A percentile compares a stretch with the other conserved stretches of the same genome.
Conservation (phyloP, 805 yeast genomes). For the Sugiyamaella smithiae region DNA sequence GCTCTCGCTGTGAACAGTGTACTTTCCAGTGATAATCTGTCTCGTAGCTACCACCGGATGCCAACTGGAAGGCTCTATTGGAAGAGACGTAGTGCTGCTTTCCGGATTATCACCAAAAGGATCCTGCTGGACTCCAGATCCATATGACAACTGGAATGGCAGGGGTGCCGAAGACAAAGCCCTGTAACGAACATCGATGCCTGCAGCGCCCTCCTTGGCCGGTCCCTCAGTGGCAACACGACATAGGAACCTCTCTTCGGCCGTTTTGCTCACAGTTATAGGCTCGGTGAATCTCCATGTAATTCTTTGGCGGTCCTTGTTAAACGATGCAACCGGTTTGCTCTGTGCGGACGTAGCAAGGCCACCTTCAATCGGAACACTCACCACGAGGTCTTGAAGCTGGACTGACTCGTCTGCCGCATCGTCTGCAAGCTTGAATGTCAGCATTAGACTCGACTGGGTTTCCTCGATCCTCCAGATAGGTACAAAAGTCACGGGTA, state of each 20-base stretch:
- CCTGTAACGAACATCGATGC: conserved; percentile 55
- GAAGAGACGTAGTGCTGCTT: conserved; percentile 5
- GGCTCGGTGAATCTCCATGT: conserved; percentile 66
- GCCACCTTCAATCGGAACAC: conserved; percentile 62
- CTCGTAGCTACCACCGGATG: conserved; percentile 13
- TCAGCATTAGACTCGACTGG: conserved; percentile 82
- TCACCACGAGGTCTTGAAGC: conserved; percentile 54
- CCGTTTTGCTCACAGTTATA: conserved; percentile 37
- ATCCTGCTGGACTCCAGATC: conserved; percentile 11
- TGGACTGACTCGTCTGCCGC: conserved; percentile 40
- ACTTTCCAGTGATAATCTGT: conserved; percentile 18
- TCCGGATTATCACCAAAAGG: conserved; percentile 21
- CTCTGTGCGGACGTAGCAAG: conserved; percentile 68
- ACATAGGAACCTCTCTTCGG: conserved; percentile 73
- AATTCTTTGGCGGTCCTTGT: conserved; percentile 78
- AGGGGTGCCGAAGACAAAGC: not conserved
- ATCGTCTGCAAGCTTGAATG: conserved; percentile 55
- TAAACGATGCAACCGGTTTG: conserved; percentile 89
- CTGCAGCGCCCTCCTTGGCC: conserved; percentile 70
- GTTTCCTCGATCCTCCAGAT: conserved; percentile 85
- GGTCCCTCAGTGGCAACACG: conserved; percentile 74
- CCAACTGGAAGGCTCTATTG: conserved; percentile 10
- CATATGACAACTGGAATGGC: conserved; percentile 11
- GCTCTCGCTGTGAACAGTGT: conserved; percentile 19
- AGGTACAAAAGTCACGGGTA: conserved; percentile 71